These are phyloP conservation scores for Trypanosoma boissoni DNA, from an alignment of 208 protist species.

Conservation along the genomic window DNA sequence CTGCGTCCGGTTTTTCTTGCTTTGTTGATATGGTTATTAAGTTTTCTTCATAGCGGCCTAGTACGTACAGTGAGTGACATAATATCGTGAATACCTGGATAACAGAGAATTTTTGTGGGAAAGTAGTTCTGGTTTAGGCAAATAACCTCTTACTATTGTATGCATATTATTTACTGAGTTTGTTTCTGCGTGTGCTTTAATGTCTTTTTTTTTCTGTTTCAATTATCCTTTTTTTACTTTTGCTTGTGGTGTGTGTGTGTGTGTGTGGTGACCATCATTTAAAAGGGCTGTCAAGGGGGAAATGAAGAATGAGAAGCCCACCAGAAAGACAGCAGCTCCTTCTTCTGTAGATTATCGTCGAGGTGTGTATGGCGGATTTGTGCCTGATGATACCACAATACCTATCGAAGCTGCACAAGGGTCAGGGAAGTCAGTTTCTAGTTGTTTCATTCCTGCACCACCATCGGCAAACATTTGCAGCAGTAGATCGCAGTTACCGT, in stretches of 20 bases:
- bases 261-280: too few relatives aligned
- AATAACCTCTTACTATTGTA: too few relatives aligned
- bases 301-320: conserved; percentile 9
- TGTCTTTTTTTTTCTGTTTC: not conserved
- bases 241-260: not conserved
- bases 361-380: too few relatives aligned
- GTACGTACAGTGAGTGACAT: not conserved
- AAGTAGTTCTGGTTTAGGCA: too few relatives aligned
- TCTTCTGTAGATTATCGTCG: conserved; percentile 11
- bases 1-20: conserved; percentile 20
- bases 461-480: conserved; percentile 1
- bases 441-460: not conserved
- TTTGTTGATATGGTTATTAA: conserved; percentile 16
- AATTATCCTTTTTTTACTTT: conserved; percentile 13
- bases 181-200: not conserved
- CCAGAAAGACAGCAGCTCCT: conserved; percentile 1
- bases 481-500: not conserved
- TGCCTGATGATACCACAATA: too few relatives aligned
- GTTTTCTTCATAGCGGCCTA: not conserved
- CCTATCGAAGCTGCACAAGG: too few relatives aligned
- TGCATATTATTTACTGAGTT: too few relatives aligned
- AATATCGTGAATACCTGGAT: too few relatives aligned
- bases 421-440: conserved; percentile 1
- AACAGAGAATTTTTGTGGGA: too few relatives aligned
- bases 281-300: conserved; percentile 3